Base-by-base conservation (phyloP, 1,139 yeast genomes). In the Taiozyma sp. region DNA sequence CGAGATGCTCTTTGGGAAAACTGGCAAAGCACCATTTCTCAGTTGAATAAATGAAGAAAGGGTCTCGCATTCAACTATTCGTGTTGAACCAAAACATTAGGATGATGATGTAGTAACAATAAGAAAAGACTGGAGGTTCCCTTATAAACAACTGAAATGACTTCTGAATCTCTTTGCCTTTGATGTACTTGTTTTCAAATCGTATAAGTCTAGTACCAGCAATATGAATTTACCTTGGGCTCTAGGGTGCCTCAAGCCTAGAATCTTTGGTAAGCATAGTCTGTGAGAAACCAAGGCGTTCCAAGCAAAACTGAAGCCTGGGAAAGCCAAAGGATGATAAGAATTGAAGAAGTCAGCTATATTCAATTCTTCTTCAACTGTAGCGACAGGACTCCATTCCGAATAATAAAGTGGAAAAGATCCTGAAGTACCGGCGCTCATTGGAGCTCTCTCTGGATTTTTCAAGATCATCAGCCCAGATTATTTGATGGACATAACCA, bases 251-350 rank as follows among this genome's bases (percentile, higher is more conserved):
- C 83, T 80, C 36, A 85, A 68, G 51, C 80, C 83, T 57, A 95
- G 69, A 58, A 95, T 70, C 53, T 78, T 78, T 22, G 98, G 97
- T 68, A 95, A 74, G 65, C 91, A 89, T 84, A 89, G 81, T 55
- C 98, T 80, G 66, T 93, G 99, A 8, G 96, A 84, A 44, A 92
- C 79, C 62, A 93, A 75, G 5, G 97, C 84, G 58, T 91, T 82
- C 99, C 99, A 93, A 1, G 97, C 95, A 75, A 93, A 91, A 0
- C 96, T 83, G 65, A 93, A 93, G 0, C 96, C 97, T 1, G 98
- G 97, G 74, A 87, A 87, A 3, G 93, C 86, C 44, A 87, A 72
- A 9, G 99, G 99, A 69, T 95, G 98, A 51, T 89, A 71, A 8
- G 86, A 75, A 54, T 83, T 81, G 63, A 93, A 76, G 43, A 81